A percentile compares a stretch with the other conserved stretches of the same genome.
These are phyloP conservation scores for Boletus subparvulus DNA, from an alignment of 768 basidiomycete genomes.

Conservation along the genomic window DNA sequence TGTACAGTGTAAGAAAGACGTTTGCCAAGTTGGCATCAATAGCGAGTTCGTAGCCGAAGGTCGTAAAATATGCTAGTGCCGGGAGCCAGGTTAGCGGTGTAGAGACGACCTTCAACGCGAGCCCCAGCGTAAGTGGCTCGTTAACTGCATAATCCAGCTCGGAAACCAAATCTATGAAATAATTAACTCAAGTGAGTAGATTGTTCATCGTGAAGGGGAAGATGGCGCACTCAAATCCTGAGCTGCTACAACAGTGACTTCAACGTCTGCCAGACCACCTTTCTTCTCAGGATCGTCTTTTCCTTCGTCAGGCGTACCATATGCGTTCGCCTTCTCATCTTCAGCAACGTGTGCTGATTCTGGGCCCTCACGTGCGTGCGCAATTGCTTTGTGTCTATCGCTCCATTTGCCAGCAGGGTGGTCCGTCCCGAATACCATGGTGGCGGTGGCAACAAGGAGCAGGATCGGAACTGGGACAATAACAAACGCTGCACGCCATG, in stretches of 20 bases:
- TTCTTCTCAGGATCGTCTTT: constrained; percentile 29
- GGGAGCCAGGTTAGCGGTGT: constrained; percentile 7
- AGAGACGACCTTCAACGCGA: neutral
- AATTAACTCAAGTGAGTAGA: neutral
- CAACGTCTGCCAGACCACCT: constrained; percentile 17
- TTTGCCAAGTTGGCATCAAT: constrained; percentile 5
- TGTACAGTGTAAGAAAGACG: constrained; percentile 1
- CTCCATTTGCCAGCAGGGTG: constrained; percentile 11
- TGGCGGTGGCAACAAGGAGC: constrained; percentile 37
- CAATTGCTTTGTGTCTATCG: constrained; percentile 8
- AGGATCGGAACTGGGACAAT: constrained; percentile 57
- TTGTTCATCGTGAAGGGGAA: neutral
- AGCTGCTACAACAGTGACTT: constrained; percentile 11
- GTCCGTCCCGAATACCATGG: constrained; percentile 7
- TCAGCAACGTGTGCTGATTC: neutral
- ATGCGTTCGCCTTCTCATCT: constrained; percentile 14
- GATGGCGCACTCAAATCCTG: neutral
- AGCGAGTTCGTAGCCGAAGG: constrained; percentile 5
- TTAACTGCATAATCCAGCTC: constrained; percentile 4
- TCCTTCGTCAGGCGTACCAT: constrained; percentile 19
- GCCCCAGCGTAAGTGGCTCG: neutral
- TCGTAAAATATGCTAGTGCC: constrained; percentile 2
- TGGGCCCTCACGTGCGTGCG: neutral
- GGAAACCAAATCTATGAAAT: constrained; percentile 16
- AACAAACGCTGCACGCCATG: constrained; percentile 58